Percentiles rank a stretch among this genome's conserved stretches.
These are phyloP conservation scores for Xylaria palmicola DNA, from an alignment of 495 filamentous ascomycete genomes.

Conservation along the genomic window DNA sequence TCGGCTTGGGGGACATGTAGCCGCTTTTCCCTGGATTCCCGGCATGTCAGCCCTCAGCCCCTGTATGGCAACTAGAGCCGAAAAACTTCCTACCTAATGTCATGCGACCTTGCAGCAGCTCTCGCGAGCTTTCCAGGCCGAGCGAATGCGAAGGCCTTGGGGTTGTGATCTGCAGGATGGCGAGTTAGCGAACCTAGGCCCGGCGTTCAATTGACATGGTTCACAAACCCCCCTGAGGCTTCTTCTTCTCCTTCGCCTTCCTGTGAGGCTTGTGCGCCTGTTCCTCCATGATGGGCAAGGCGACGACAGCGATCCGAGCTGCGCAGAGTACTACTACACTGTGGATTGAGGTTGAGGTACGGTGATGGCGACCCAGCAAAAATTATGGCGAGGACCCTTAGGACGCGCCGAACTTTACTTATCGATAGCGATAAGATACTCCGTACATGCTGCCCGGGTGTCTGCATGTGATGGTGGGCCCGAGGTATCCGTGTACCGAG, in stretches of 20 bases:
- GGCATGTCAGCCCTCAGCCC: background rate
- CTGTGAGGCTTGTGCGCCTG: constrained; percentile 86
- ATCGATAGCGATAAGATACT: constrained; percentile 16
- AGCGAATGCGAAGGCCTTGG: constrained; percentile 87
- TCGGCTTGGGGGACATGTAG: constrained; percentile 95
- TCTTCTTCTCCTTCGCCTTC: constrained; percentile 89
- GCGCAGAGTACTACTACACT: background rate
- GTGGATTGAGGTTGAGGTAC: background rate
- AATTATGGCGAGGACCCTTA: background rate
- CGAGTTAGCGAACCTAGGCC: constrained; percentile 10
- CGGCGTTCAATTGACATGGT: background rate
- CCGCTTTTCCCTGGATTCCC: constrained; percentile 86
- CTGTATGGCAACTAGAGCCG: constrained; percentile 11
- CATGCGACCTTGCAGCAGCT: constrained; percentile 82
- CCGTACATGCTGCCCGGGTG: too few species aligned
- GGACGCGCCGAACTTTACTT: background rate
- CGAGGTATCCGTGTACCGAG: too few species aligned
- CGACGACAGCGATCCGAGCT: background rate
- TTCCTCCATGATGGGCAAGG: constrained; percentile 60
- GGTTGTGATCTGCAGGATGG: constrained; percentile 63
- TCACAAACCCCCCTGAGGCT: constrained; percentile 51
- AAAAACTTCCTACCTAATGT: constrained; percentile 54
- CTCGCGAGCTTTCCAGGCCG: constrained; percentile 83
- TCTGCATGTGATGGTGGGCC: too few species aligned
- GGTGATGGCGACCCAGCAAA: constrained; percentile 1